These are phyloP conservation scores for Trametes polyzona DNA, from an alignment of 1,284 basidiomycete species.

Conservation along the genomic window DNA sequence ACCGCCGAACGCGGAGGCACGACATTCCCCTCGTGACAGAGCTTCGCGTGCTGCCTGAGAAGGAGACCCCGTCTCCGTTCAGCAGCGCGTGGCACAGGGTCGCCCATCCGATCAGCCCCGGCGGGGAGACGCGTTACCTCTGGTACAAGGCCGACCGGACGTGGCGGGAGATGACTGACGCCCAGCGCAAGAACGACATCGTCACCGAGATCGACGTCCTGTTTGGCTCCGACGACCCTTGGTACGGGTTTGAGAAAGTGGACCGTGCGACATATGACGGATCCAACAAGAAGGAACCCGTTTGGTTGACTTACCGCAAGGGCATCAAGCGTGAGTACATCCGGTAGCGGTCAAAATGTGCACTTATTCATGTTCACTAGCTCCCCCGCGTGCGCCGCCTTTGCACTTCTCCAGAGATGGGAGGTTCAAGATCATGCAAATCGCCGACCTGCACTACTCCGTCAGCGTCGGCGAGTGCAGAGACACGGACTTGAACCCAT, in stretches of 20 bases:
- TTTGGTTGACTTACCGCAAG: conserved; percentile 61
- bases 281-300: conserved; percentile 43
- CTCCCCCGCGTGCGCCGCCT: conserved; percentile 68
- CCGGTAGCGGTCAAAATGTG: not conserved
- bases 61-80: conserved; percentile 49
- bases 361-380: conserved; percentile 38
- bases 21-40: conserved; percentile 75
- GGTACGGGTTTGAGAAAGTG: conserved; percentile 83
- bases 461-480: conserved; percentile 74
- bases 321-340: conserved; percentile 65
- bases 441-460: conserved; percentile 90
- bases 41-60: conserved; percentile 56
- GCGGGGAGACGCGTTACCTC: conserved; percentile 50
- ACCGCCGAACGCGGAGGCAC: conserved; percentile 81
- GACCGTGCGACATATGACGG: conserved; percentile 51
- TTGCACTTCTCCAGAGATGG: conserved; percentile 84
- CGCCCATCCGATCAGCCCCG: conserved; percentile 32
- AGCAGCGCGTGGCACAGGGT: conserved; percentile 61
- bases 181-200: conserved; percentile 59
- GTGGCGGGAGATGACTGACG: conserved; percentile 55
- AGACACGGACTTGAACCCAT: conserved; percentile 63
- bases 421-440: conserved; percentile 87
- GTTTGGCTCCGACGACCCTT: conserved; percentile 79
- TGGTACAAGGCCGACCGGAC: conserved; percentile 80
- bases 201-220: conserved; percentile 90